These are phyloP conservation scores for Picea abies DNA, from an alignment of 83 land plant genomes.

Conservation along the genomic window DNA sequence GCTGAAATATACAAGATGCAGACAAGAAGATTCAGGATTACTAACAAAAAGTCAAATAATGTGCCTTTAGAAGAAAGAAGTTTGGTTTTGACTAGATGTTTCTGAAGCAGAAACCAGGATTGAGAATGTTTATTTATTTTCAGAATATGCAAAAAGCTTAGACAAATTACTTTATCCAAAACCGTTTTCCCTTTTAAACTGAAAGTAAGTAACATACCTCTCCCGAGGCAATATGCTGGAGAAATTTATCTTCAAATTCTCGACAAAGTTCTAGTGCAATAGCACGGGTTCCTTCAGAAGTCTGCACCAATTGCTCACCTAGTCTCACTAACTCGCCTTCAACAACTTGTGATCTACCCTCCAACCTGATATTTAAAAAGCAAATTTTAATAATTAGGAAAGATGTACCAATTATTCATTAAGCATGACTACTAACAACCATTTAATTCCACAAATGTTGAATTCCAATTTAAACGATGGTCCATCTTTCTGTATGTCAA, in stretches of 20 bases:
- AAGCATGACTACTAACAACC: too few relatives aligned
- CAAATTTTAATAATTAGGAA: neutral
- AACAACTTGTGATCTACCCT: conserved; percentile 89
- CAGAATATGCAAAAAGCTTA: neutral
- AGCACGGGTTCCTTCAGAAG: conserved; percentile 93
- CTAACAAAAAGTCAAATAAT: neutral
- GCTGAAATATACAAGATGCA: neutral
- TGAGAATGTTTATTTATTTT: neutral
- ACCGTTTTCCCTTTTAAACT: neutral
- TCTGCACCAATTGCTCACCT: conserved; percentile 86
- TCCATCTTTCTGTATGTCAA: too few relatives aligned
- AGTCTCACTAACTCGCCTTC: conserved; percentile 89
- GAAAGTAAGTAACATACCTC: conserved; percentile 62
- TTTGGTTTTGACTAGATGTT: neutral
- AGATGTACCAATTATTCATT: too few relatives aligned
- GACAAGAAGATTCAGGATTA: neutral
- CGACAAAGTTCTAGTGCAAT: conserved; percentile 97
- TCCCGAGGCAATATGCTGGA: conserved; percentile 82
- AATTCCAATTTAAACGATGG: too few relatives aligned
- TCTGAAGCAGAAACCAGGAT: neutral
- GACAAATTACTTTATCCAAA: neutral
- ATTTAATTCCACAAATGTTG: too few relatives aligned
- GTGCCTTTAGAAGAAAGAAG: neutral
- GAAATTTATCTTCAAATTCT: conserved; percentile 98
- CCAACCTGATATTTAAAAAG: conserved; percentile 52